These are phyloP conservation scores for Blastomyces silverae DNA, from an alignment of 2,329 filamentous ascomycete genomes.

Conservation along the genomic window DNA sequence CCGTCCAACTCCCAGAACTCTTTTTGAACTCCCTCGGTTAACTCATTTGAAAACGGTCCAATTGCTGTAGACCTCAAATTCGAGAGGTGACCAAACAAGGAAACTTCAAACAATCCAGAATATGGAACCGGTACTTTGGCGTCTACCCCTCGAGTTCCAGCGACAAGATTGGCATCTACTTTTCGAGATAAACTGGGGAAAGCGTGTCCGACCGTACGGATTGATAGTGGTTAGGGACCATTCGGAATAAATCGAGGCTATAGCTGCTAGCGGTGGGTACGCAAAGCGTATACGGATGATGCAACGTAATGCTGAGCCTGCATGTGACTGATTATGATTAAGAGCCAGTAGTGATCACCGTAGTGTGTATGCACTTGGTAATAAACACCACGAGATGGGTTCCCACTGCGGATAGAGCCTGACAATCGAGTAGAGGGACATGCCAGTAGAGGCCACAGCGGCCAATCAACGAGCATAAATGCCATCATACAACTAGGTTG, in stretches of 20 bases:
- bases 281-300: not conserved
- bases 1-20: not conserved
- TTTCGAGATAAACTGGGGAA: not conserved
- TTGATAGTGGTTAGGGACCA: not conserved
- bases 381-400: not conserved
- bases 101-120: not conserved
- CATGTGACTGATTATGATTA: not conserved
- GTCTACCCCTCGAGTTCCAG: not conserved
- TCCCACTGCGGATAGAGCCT: not conserved
- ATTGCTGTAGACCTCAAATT: not conserved
- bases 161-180: not conserved
- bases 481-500: not conserved
- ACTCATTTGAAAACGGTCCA: not conserved
- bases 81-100: not conserved
- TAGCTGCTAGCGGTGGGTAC: not conserved
- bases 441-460: not conserved
- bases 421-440: not conserved
- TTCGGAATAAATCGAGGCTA: not conserved
- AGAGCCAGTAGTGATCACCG: not conserved
- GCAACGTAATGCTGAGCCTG: not conserved
- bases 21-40: not conserved
- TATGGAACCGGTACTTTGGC: not conserved
- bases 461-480: not conserved
- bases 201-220: not conserved
- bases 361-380: not conserved